Base-by-base conservation (phyloP, 1,139 yeast species). In the Candida pseudoviswanathii region DNA sequence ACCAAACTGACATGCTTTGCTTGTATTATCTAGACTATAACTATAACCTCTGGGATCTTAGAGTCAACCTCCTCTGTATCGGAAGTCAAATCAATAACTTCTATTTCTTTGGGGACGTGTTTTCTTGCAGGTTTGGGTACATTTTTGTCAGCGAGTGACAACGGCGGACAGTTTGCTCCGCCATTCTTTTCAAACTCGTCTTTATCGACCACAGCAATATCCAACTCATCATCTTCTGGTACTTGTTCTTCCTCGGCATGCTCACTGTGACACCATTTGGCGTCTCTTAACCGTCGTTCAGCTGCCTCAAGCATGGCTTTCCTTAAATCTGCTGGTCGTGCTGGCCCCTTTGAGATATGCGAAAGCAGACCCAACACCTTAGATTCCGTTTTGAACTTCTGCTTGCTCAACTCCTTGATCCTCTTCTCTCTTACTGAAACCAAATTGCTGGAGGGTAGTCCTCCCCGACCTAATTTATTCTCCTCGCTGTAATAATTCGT, bases 301-400 rank as follows among this genome's bases (percentile, higher is more conserved):
- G 95, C 89, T 1, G 96, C 96, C 50, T 74, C 76, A 4, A 84
- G 70, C 43, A 85, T 81, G 56, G 84, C 68, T 36, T 75, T 80
- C 45, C 82, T 68, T 44, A 78, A 53, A 4, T 75, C 65, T 22
- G 60, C 55, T 42, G 52, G 62, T 27, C 48, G 51, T 5, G 30
- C 32, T 22, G 33, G 22, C 3, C 51, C 37, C 47, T 58, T 60
- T 6, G 46, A 39, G 3, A 49, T 45, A 40, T 49, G 51, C 1
- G 56, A 48, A 9, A 34, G 49, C 16, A 60, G 58, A 0, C 80
- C 79, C 41, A 75, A 55, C 44, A 64, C 65, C 41, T 77, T 60
- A 0, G 70, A 60, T 51, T 77, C 82, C 1, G 76, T 60, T 44
- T 69, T 73, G 51, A 65, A 77, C 39, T 66, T 77, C 10, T 66